Percentiles rank a stretch among this genome's conserved stretches.
Evolutionary conservation across 345 rosid species (phyloP).

Genomic region (Lepidium aucheri): DNA sequence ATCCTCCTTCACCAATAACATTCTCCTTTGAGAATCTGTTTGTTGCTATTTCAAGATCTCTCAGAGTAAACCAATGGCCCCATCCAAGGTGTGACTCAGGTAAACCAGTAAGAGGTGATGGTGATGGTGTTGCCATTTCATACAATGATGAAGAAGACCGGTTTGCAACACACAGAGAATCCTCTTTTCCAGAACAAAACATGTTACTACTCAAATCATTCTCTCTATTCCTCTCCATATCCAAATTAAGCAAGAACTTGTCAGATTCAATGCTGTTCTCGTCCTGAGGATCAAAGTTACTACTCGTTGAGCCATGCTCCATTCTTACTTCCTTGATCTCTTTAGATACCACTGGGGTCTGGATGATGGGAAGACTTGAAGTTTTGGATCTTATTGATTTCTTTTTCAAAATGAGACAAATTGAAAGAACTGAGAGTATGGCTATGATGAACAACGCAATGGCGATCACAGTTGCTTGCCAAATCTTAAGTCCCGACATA

Average conservation of each 20-base stretch:
- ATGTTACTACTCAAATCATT: conserved; percentile 52
- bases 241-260: conserved; percentile 60
- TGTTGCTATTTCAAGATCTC: conserved; percentile 80
- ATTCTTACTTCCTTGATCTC: conserved; percentile 90
- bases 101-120: conserved; percentile 81
- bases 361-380: conserved; percentile 45
- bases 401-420: conserved; percentile 56
- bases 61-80: conserved; percentile 97
- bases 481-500: conserved; percentile 57
- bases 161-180: conserved; percentile 38
- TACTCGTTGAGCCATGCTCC: conserved; percentile 47
- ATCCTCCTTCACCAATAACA: conserved; percentile 57
- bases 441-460: conserved; percentile 56
- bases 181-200: conserved; percentile 81
- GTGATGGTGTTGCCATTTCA: conserved; percentile 60
- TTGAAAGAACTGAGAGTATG: conserved; percentile 57
- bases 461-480: conserved; percentile 70
- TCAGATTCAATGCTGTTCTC: conserved; percentile 61
- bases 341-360: conserved; percentile 79
- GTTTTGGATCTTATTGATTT: conserved; percentile 49
- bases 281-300: conserved; percentile 53
- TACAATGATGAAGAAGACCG: conserved; percentile 58
- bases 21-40: conserved; percentile 54
- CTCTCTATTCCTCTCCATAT: conserved; percentile 53
- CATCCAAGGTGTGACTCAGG: conserved; percentile 93